Conservation (phyloP, 805 yeast species). For the Kodamaea sagamina region DNA sequence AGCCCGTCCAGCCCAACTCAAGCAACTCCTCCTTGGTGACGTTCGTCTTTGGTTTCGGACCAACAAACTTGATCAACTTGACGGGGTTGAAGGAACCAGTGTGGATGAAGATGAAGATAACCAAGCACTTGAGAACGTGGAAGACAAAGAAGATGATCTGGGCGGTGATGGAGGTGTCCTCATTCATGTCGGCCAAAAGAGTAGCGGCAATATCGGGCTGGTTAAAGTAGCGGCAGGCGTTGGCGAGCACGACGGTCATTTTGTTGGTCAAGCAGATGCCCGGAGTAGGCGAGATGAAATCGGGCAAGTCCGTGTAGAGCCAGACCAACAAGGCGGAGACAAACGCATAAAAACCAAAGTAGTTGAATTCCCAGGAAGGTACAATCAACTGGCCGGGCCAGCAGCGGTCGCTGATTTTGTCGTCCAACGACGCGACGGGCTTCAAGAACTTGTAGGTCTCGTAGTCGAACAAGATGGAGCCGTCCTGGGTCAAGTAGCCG, state of each 20-base stretch:
- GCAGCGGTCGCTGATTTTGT: conserved; percentile 56
- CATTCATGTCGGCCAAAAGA: conserved; percentile 51
- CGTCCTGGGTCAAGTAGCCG: conserved; percentile 82
- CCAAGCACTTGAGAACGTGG: conserved; percentile 63
- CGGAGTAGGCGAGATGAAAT: conserved; percentile 85
- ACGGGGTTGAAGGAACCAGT: conserved; percentile 80
- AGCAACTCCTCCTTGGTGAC: conserved; percentile 57
- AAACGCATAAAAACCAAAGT: conserved; percentile 43
- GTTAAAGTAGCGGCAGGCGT: conserved; percentile 35
- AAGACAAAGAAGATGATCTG: conserved; percentile 71
- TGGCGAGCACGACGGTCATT: conserved; percentile 30
- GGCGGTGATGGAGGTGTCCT: conserved; percentile 41
- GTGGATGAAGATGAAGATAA: conserved; percentile 59
- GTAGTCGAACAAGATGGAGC: conserved; percentile 69
- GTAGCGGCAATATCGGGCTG: conserved; percentile 45
- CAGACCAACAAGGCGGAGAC: conserved; percentile 54
- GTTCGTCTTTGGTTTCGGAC: conserved; percentile 30
- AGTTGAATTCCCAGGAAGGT: conserved; percentile 65
- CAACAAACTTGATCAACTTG: conserved; percentile 34
- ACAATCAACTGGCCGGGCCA: conserved; percentile 91
- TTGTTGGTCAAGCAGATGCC: conserved; percentile 78
- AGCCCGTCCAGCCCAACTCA: conserved; percentile 92
- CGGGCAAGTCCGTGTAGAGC: conserved; percentile 95
- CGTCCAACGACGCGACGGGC: conserved; percentile 47
- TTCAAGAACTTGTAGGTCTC: conserved; percentile 55